phyloP scores from a whole-genome alignment of 2,329 filamentous ascomycete species.

The Ceratocystis diversiconidia region DNA sequence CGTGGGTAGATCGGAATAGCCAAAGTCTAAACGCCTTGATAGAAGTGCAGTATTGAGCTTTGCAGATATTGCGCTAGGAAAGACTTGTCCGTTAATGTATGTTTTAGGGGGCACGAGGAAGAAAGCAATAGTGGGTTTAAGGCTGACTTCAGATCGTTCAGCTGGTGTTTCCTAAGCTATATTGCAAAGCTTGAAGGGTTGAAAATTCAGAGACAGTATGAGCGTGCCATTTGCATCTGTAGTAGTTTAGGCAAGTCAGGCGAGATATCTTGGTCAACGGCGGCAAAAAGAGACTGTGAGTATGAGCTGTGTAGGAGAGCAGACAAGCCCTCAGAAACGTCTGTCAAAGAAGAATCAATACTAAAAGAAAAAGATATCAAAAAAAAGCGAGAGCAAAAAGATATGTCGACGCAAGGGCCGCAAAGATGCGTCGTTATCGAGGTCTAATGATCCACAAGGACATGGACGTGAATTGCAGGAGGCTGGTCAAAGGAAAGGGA shows the following conservation, averaged over 20 bases:
- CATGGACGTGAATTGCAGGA: slow-evolving; percentile 6
- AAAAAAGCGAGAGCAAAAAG: neutral
- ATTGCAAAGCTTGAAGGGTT: neutral
- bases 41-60: neutral
- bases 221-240: neutral
- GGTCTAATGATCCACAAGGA: neutral
- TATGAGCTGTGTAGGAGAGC: no score
- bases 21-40: neutral
- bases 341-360: neutral
- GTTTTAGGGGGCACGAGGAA: neutral
- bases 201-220: neutral
- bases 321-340: no score
- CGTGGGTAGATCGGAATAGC: neutral
- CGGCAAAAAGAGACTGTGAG: neutral
- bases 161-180: neutral
- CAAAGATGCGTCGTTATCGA: neutral
- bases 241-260: neutral
- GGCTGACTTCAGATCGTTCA: neutral
- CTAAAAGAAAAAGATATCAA: neutral
- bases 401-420: neutral
- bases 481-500: slow-evolving; percentile 5
- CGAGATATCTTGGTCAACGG: neutral
- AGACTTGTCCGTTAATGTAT: neutral
- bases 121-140: neutral
- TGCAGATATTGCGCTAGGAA: neutral